These are phyloP conservation scores for Candida ficus DNA, from an alignment of 805 yeast species.

Conservation along the genomic window DNA sequence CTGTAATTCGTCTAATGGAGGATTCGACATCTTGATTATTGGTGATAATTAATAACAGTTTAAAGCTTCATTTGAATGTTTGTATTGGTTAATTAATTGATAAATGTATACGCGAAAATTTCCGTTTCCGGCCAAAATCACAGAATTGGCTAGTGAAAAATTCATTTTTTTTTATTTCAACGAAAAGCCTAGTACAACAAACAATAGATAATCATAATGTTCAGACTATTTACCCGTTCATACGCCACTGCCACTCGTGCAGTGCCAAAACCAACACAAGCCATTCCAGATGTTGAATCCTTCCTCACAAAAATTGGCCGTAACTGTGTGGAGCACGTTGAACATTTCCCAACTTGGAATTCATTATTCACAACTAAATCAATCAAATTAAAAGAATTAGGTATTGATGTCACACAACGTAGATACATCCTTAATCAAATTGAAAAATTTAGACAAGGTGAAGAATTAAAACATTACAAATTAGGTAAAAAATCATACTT, in stretches of 20 bases:
- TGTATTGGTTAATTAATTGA: no score
- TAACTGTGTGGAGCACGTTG: slow-evolving; percentile 59
- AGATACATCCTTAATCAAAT: slow-evolving; percentile 71
- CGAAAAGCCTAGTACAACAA: no score
- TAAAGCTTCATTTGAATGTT: no score
- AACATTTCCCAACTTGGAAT: slow-evolving; percentile 65
- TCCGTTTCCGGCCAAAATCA: no score
- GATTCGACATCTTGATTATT: slow-evolving; percentile 10
- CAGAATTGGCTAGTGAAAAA: no score
- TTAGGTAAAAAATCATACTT: slow-evolving; percentile 64
- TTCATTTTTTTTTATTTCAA: no score
- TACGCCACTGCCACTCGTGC: slow-evolving; percentile 1
- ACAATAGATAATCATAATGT: not conserved
- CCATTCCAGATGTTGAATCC: slow-evolving; percentile 63
- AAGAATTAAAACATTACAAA: slow-evolving; percentile 48
- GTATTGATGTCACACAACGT: slow-evolving; percentile 68
- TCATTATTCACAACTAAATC: slow-evolving; percentile 56
- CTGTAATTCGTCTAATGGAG: slow-evolving; percentile 78
- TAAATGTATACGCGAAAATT: slow-evolving; percentile 1
- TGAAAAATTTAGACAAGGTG: slow-evolving; percentile 57
- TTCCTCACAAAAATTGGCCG: slow-evolving; percentile 82
- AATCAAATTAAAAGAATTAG: slow-evolving; percentile 60
- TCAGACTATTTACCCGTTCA: slow-evolving; percentile 2
- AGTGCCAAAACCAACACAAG: slow-evolving; percentile 44
- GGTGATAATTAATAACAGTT: no score